Evolutionary conservation across 1,284 basidiomycete species (phyloP).

Genomic region (Cryptococcus floricola): DNA sequence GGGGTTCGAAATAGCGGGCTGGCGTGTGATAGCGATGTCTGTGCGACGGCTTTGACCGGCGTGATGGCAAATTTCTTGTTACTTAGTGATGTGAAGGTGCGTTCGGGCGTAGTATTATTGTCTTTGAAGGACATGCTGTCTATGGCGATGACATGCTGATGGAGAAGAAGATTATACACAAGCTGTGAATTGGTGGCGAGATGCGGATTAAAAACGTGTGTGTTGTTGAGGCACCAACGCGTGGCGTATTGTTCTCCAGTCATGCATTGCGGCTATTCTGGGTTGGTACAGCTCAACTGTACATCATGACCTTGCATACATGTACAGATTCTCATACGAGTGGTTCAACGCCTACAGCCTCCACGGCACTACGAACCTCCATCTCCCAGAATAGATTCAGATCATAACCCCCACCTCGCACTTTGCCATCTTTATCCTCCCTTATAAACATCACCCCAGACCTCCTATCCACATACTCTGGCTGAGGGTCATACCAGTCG

Average conservation of each 20-base stretch:
- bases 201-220: neutral
- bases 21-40: neutral
- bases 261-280: too few relatives aligned
- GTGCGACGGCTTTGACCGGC: neutral
- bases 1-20: neutral
- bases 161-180: neutral
- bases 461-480: conserved; percentile 47
- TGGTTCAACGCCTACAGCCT: conserved; percentile 56
- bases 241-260: neutral
- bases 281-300: too few relatives aligned
- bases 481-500: conserved; percentile 27
- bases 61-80: neutral
- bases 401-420: conserved; percentile 78
- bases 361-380: conserved; percentile 70
- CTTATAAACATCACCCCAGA: conserved; percentile 65
- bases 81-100: neutral
- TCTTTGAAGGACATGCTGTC: neutral
- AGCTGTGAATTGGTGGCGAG: neutral
- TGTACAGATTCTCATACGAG: conserved; percentile 11
- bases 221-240: neutral
- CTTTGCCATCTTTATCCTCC: conserved; percentile 70
- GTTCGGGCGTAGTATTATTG: neutral
- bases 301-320: neutral
- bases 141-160: neutral
- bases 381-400: conserved; percentile 82